Base-by-base conservation (phyloP, 257 asterid species). In the Petunia secreta region DNA sequence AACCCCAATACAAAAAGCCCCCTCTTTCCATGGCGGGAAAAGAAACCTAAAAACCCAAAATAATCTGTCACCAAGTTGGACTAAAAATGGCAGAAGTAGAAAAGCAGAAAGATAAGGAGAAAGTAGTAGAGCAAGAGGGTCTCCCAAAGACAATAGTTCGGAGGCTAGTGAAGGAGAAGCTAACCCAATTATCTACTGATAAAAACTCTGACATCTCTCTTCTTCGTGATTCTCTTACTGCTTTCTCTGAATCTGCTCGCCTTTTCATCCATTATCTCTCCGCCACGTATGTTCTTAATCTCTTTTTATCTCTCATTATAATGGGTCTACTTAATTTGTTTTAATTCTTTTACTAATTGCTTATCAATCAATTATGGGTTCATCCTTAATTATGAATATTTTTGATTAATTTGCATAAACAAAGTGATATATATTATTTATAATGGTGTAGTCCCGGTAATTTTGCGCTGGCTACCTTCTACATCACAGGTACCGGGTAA, bases 61-160 rank as follows among this genome's bases (percentile, higher is more conserved):
- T 5, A 48, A 55, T 41, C 63, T 37, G 15, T 58, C 25, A 36
- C 78, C 16, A 58, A 15, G 52, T 7, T 3, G 64, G 39, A 0
- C 25, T 3, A 14, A 46, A n/a, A 62, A 63, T 62, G 60, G 77
- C 76, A 37, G 79, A 53, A 15, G 84, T 79, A 88, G 81, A 90
- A 80, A 88, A 82, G 76, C 79, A 78, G 77, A 84, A 84, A 14
- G 89, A 66, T 39, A 81, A 84, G 11, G 92, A 74, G 65, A 83
- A 78, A 9, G 87, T 67, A 81, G 8, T 86, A 36, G 97, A 85
- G 16, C 81, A 85, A 77, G 98, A 96, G 84, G 91, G 86, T 87
- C 92, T 96, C 80, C 99, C 99, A 8, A 94, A 91, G 91, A 81
- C 98, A 76, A 91, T 96, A 58, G 95, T 94, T 81, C 96, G 98